Percentiles rank a stretch among this genome's conserved stretches.
Evolutionary conservation across 1,139 yeast genomes (phyloP).

Genomic region (Arxiozyma telluris): DNA sequence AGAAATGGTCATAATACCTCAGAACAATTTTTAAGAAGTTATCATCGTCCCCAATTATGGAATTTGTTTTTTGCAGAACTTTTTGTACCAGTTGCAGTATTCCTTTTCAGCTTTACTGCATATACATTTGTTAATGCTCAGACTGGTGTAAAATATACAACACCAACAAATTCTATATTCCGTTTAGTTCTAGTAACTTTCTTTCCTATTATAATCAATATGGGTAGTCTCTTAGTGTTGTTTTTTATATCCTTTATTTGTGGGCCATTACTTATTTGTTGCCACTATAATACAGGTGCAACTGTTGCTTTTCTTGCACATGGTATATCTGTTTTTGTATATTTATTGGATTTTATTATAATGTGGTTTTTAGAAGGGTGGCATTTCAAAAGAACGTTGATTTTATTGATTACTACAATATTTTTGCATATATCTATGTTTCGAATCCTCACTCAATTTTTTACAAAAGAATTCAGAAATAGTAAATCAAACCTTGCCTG

Average conservation of each 20-base stretch:
- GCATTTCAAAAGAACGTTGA: constrained; percentile 47
- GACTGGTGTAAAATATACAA: constrained; percentile 45
- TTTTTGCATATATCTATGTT: constrained; percentile 48
- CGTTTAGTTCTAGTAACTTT: constrained; percentile 44
- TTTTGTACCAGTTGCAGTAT: constrained; percentile 39
- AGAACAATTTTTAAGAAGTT: constrained; percentile 27
- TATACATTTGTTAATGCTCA: constrained; percentile 65
- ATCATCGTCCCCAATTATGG: constrained; percentile 37
- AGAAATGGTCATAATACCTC: constrained; percentile 32
- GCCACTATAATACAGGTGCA: constrained; percentile 35
- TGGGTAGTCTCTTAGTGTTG: constrained; percentile 35
- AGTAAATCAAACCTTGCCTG: constrained; percentile 58
- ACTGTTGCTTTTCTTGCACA: constrained; percentile 46
- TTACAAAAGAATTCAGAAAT: constrained; percentile 54
- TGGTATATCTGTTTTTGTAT: constrained; percentile 41
- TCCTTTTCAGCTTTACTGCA: constrained; percentile 43
- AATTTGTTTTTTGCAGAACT: constrained; percentile 49
- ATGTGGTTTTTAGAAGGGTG: constrained; percentile 58
- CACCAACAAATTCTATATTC: constrained; percentile 45
- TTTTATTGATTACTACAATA: constrained; percentile 49
- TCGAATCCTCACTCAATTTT: constrained; percentile 38
- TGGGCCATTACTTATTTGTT: constrained; percentile 38
- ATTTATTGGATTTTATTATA: constrained; percentile 48
- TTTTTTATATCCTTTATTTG: constrained; percentile 41
- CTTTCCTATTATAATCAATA: constrained; percentile 47